phyloP scores from a whole-genome alignment of 2,329 filamentous ascomycete genomes.

The Ceratocystis cubensis region DNA sequence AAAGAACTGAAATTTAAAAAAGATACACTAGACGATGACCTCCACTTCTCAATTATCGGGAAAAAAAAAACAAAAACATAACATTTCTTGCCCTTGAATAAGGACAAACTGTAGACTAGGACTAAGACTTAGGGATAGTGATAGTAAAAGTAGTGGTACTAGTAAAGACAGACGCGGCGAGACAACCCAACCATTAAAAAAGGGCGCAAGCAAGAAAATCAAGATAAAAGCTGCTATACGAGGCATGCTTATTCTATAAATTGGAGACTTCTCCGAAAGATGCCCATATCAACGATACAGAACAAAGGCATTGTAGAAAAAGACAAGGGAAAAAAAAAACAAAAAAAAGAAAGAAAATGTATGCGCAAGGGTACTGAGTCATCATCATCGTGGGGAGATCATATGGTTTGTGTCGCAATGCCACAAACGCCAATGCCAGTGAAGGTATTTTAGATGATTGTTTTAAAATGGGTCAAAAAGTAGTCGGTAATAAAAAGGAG shows the following conservation, averaged over 20 bases:
- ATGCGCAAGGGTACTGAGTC: conserved; percentile 6
- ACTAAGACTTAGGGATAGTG: background rate
- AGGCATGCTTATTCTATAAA: conserved; percentile 9
- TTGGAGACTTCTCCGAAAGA: conserved; percentile 2
- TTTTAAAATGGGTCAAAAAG: conserved; percentile 17
- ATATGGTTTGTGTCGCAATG: conserved; percentile 7
- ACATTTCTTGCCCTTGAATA: conserved; percentile 1
- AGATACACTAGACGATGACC: background rate
- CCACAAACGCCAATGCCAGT: conserved; percentile 11
- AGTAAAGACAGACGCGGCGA: background rate
- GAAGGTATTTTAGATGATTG: conserved; percentile 18
- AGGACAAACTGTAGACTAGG: conserved; percentile 6
- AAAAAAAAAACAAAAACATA: background rate
- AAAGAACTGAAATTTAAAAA: background rate
- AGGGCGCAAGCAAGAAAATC: conserved; percentile 5
- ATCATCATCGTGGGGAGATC: conserved; percentile 17
- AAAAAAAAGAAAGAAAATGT: background rate
- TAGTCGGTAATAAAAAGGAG: conserved; percentile 18
- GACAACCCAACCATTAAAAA: background rate
- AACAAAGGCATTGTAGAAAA: background rate
- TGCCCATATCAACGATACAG: background rate
- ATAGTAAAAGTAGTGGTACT: background rate
- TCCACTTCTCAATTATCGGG: background rate
- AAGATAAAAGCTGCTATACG: conserved; percentile 5
- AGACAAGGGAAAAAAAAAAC: background rate